Base-by-base conservation (phyloP, 2,329 filamentous ascomycete genomes). In the Fusarium foetens region DNA sequence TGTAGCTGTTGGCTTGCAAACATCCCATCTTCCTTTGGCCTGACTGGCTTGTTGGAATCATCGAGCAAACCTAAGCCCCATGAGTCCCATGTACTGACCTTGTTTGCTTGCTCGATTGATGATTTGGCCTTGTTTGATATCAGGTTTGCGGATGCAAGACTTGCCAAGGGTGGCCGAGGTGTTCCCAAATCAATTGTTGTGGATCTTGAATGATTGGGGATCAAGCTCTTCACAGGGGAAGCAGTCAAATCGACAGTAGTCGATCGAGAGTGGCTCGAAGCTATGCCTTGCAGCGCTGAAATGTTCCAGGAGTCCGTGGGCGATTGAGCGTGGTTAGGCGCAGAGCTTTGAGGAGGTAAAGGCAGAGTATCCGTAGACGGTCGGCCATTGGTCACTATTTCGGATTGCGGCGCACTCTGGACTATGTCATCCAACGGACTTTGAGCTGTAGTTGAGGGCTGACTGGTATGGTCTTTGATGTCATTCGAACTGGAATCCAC, bases 71-170 rank as follows among this genome's bases (percentile, higher is more conserved):
- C 65, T n/a, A 75, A 35, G 3, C 55, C 65, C 53, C 75, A 75
- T n/a, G 74, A 75, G 8, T 58, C 66, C 75, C 75, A 77, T 13
- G 59, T 48, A 33, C 66, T 66, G 19, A 45, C 61, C 43, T 62
- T 74, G 33, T 61, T 64, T 16, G 54, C 58, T 7, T 65, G 51
- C 25, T 73, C 66, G 5, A 66, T 17, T 7, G 72, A 36, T 2
- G 58, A 45, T 21, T 60, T 62, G 46, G 60, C 45, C 25, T 64
- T 72, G 16, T 59, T 67, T 12, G 57, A 48, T 9, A 69, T 58
- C 38, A 65, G 23, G 14, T 74, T 62, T 33, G 70, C 36, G 8
- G 72, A 67, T 27, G 31, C 42, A 23, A 54, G 31, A 9, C 49
- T 64, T 31, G 75, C 64, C 19, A 75, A 21, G 14, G 75, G 66